Percentiles rank a stretch among this genome's conserved stretches.
These are phyloP conservation scores for Colletotrichum incanum DNA, from an alignment of 2,329 filamentous ascomycete species.

Conservation along the genomic window DNA sequence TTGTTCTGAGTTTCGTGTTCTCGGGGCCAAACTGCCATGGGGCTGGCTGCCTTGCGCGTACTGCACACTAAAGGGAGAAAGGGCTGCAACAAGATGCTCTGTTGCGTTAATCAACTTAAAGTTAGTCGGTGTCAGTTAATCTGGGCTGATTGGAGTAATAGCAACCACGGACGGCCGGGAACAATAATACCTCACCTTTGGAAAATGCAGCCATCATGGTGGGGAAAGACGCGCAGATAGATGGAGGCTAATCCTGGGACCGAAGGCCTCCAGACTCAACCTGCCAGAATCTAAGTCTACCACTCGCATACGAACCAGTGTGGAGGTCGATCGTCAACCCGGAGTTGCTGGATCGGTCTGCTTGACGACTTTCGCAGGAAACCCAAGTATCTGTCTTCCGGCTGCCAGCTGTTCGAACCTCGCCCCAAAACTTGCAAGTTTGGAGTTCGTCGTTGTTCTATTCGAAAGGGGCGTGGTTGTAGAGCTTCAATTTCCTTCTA, in stretches of 20 bases:
- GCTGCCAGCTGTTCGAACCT: slow-evolving; percentile 1
- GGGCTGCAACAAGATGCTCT: neutral
- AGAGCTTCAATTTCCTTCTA: slow-evolving; percentile 4
- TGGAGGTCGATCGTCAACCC: slow-evolving; percentile 5
- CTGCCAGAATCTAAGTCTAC: neutral
- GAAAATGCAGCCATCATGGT: slow-evolving; percentile 25
- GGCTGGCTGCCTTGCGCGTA: neutral
- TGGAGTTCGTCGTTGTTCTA: neutral
- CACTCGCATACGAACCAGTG: slow-evolving; percentile 4
- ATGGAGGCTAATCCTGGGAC: slow-evolving; percentile 10
- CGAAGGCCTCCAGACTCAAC: slow-evolving; percentile 6
- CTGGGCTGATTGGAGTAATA: neutral
- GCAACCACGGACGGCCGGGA: neutral
- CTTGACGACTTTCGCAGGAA: slow-evolving; percentile 3
- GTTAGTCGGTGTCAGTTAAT: slow-evolving; percentile 3
- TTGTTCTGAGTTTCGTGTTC: neutral
- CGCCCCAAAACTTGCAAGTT: slow-evolving; percentile 3
- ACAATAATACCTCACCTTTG: slow-evolving; percentile 19
- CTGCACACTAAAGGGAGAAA: neutral
- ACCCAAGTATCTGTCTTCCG: slow-evolving; percentile 20
- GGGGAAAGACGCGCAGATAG: slow-evolving; percentile 14
- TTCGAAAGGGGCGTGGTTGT: slow-evolving; percentile 19
- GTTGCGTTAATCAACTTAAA: slow-evolving; percentile 15
- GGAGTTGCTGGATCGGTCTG: slow-evolving; percentile 18
- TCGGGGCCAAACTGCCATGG: neutral